Base-by-base conservation (phyloP, 225 moss, liverwort and hornwort species). In the Physcomitrium patens region DNA sequence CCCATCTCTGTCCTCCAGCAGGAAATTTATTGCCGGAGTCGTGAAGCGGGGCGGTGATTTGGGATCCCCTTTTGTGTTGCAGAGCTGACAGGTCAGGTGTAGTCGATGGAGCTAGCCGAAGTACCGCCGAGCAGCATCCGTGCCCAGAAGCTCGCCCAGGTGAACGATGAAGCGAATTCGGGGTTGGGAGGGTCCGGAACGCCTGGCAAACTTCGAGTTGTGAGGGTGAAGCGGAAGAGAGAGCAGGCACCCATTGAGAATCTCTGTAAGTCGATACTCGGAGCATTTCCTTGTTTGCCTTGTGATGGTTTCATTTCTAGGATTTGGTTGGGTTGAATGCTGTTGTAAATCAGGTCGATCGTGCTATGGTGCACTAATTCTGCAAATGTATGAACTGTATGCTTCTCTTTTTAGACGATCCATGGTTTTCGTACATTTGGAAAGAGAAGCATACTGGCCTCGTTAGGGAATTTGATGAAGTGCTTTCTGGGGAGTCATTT, bases 221-320 rank as follows among this genome's bases (percentile, higher is more conserved):
- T 88, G 61, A 78, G 88, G 55, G 80, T 88, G 64, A 85, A 88
- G 80, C 83, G 85, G 63, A 85, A 85, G 76, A 66, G 88, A 49
- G 88, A 83, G 78, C 88, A 78, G 52, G 73, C 80, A 50, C 85
- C 83, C 12, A 83, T 88, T 62, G 88, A 88, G 60, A 83, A 76
- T 70, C 76, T 88, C 49, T 88, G 85, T 85, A 76, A 78, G 88
- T 37, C 50, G 46, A 3, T 9, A 18, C 14, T 57, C 63, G 15
- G 27, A 49, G 60, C 67, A 7, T 18, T 18, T 60, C 57, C 20
- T 76, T 51, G 2, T 17, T 19, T 31, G n/a, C 0, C 9, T 62
- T 45, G 16, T 9, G 12, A 59, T 14, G 31, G 31, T 54, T 64
- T 64, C 0, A 0, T 15, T 27, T 12, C 3, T 43, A 52, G 4